Percentiles rank a stretch among this genome's conserved stretches.
Conservation (phyloP, 2,329 filamentous ascomycete genomes). For the Mollisia scopiformis region DNA sequence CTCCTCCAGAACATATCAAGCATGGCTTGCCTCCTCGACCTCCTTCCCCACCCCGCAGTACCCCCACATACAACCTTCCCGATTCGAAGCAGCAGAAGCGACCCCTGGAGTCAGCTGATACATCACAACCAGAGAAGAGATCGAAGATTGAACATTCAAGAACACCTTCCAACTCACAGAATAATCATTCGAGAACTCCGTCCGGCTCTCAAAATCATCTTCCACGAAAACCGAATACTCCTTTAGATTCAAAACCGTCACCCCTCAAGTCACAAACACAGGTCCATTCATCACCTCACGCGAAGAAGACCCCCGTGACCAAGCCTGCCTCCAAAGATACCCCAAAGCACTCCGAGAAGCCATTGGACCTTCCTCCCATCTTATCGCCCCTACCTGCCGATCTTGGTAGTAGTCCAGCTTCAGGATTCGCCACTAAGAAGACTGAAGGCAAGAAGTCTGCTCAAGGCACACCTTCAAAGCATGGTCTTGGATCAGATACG, state of each 20-base stretch:
- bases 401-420: slow-evolving; percentile 20
- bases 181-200: slow-evolving; percentile 10
- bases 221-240: slow-evolving; percentile 22
- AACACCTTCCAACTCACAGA: slow-evolving; percentile 20
- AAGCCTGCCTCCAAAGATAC: slow-evolving; percentile 19
- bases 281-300: slow-evolving; percentile 15
- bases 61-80: slow-evolving; percentile 16
- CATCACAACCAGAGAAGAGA: slow-evolving; percentile 32
- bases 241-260: slow-evolving; percentile 21
- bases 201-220: slow-evolving; percentile 12
- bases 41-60: slow-evolving; percentile 25
- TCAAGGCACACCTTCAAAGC: slow-evolving; percentile 24
- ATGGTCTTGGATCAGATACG: slow-evolving; percentile 20
- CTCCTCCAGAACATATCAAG: slow-evolving; percentile 23
- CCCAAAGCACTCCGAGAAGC: slow-evolving; percentile 19
- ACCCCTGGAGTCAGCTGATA: slow-evolving; percentile 28
- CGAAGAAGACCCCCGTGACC: slow-evolving; percentile 11
- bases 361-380: slow-evolving; percentile 25
- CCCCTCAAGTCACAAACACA: slow-evolving; percentile 19
- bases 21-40: slow-evolving; percentile 34
- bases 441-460: slow-evolving; percentile 16
- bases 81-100: slow-evolving; percentile 30
- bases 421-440: slow-evolving; percentile 14
- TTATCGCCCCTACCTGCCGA: slow-evolving; percentile 32
- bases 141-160: slow-evolving; percentile 28